Conservation (phyloP, 345 rosid genomes). For the Eucalyptus cloeziana region DNA sequence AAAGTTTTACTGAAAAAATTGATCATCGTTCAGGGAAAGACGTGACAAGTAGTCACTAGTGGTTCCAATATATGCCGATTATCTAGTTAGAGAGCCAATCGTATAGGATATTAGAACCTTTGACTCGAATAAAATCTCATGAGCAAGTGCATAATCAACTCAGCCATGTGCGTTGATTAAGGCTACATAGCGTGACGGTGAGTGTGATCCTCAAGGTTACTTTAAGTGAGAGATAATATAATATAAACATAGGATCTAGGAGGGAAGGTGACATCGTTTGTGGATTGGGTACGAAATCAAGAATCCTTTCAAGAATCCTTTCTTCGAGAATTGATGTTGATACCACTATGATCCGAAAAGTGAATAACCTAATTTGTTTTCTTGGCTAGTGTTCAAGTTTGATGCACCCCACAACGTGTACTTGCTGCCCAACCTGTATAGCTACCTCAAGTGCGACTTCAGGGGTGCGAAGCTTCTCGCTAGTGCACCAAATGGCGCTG, state of each 20-base stretch:
- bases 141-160: background rate
- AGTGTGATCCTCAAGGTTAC: background rate
- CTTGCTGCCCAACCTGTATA: background rate
- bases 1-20: background rate
- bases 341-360: background rate
- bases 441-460: slow-evolving; percentile 4
- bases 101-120: background rate
- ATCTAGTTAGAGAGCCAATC: background rate
- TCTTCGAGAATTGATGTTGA: background rate
- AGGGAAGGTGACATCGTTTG: background rate
- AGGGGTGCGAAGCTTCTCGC: slow-evolving; percentile 1
- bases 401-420: slow-evolving; percentile 6
- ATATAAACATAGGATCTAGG: background rate
- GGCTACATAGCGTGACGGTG: background rate
- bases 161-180: background rate
- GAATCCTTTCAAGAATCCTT: background rate
- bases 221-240: background rate
- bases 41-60: background rate
- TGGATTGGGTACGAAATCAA: background rate
- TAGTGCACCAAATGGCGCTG: background rate
- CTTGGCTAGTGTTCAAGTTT: slow-evolving; percentile 6
- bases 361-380: background rate
- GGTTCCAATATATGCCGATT: background rate
- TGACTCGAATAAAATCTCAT: background rate
- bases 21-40: background rate